phyloP scores from a whole-genome alignment of 1,139 yeast species.

The Protomyces lactucae-debilis region DNA sequence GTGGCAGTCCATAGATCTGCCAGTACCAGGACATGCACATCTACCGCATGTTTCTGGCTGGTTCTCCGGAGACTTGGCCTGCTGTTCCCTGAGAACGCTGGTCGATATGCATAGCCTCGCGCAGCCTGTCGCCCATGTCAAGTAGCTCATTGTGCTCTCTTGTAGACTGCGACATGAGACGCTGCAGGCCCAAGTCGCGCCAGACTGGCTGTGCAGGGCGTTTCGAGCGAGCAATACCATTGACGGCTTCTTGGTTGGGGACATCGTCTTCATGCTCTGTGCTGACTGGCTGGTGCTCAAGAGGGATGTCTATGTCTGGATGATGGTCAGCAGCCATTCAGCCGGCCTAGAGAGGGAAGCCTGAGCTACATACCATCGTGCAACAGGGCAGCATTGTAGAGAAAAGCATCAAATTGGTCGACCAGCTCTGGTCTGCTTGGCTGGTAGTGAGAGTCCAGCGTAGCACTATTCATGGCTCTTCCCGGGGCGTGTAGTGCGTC shows the following conservation, averaged over 20 bases:
- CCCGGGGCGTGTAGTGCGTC: background rate
- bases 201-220: constrained; percentile 28
- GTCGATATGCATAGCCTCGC: background rate
- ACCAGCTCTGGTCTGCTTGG: constrained; percentile 19
- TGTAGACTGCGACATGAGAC: background rate
- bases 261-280: constrained; percentile 41
- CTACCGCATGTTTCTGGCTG: background rate
- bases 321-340: constrained; percentile 6
- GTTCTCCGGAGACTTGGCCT: background rate
- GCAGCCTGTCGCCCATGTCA: background rate
- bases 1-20: background rate
- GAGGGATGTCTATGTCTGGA: constrained; percentile 35
- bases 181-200: constrained; percentile 27
- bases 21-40: background rate
- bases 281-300: constrained; percentile 38
- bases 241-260: constrained; percentile 36
- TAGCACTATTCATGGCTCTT: background rate
- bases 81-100: background rate
- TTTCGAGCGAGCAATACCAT: constrained; percentile 32
- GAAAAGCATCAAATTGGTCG: constrained; percentile 17
- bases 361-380: constrained; percentile 34
- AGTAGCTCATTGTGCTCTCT: background rate
- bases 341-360: background rate
- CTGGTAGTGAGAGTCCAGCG: constrained; percentile 5
- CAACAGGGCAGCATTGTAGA: constrained; percentile 33